Conservation (phyloP, 2,329 filamentous ascomycete genomes). For the Fusarium cicatricum region DNA sequence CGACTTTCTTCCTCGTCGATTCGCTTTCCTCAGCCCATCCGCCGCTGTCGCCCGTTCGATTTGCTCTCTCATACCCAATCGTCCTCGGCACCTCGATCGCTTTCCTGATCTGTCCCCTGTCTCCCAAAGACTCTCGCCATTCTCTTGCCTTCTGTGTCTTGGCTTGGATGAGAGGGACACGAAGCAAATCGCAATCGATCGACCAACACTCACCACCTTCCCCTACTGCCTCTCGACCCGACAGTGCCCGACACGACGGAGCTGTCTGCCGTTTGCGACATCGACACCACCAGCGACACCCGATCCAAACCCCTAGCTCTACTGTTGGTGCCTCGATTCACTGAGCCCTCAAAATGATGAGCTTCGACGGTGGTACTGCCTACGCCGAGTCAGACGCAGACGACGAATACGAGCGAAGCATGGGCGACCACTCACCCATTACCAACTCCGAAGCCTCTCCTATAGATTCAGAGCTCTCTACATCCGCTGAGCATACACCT, state of each 20-base stretch:
- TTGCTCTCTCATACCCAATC: conserved; percentile 30
- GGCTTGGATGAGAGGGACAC: conserved; percentile 32
- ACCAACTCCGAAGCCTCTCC: conserved; percentile 75
- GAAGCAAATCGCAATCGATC: conserved; percentile 14
- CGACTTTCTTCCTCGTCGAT: conserved; percentile 1
- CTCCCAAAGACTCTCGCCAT: conserved; percentile 9
- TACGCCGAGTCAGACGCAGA: conserved; percentile 84
- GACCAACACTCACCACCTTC: conserved; percentile 16
- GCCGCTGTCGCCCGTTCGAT: conserved; percentile 7
- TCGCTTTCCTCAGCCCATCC: conserved; percentile 30
- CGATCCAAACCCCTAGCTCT: conserved; percentile 8
- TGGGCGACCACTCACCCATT: conserved; percentile 72
- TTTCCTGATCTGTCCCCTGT: conserved; percentile 11
- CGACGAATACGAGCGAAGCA: conserved; percentile 82
- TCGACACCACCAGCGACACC: conserved; percentile 19
- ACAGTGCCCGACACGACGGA: conserved; percentile 25
- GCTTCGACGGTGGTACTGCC: conserved; percentile 71
- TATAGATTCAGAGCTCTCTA: conserved; percentile 76
- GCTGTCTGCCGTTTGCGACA: conserved; percentile 19
- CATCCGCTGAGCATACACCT: conserved; percentile 76
- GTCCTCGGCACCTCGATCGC: conserved; percentile 21
- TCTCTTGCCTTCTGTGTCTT: conserved; percentile 13
- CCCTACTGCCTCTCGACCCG: conserved; percentile 16
- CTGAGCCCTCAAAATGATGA: conserved; percentile 54
- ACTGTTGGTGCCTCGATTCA: conserved; percentile 24